Conservation (phyloP, 129 eudicot species). For the Dittrichia graveolens region DNA sequence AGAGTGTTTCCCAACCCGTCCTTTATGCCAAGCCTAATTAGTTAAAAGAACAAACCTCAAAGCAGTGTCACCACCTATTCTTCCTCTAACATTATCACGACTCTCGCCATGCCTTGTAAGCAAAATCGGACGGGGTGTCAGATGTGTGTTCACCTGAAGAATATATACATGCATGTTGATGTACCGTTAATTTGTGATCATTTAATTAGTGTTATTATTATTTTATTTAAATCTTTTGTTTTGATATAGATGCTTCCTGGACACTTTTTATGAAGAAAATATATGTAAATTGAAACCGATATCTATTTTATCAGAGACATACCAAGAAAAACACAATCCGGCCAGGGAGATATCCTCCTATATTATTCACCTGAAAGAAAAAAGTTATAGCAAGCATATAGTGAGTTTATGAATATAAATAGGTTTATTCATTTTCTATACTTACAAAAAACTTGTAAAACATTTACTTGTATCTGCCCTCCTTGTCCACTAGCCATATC, state of each 20-base stretch:
- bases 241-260: not conserved
- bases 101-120: constrained; percentile 97
- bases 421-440: not conserved
- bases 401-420: constrained; percentile 9
- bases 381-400: not conserved
- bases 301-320: constrained; percentile 27
- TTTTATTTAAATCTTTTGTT: not conserved
- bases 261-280: not conserved
- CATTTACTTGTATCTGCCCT: constrained; percentile 91
- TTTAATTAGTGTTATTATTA: not conserved
- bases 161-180: not conserved
- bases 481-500: constrained; percentile 98
- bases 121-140: constrained; percentile 93
- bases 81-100: constrained; percentile 83
- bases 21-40: not conserved
- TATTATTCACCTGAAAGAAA: constrained; percentile 81
- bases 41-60: constrained; percentile 51
- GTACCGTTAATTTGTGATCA: not conserved
- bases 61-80: constrained; percentile 95
- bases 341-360: constrained; percentile 98
- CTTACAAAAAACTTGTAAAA: not conserved
- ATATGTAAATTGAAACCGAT: not conserved
- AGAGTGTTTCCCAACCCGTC: not conserved
- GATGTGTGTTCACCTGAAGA: constrained; percentile 87
- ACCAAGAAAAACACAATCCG: constrained; percentile 97